Evolutionary conservation across 2,329 filamentous ascomycete genomes (phyloP).

Genomic region (Cryphonectria naterciae): DNA sequence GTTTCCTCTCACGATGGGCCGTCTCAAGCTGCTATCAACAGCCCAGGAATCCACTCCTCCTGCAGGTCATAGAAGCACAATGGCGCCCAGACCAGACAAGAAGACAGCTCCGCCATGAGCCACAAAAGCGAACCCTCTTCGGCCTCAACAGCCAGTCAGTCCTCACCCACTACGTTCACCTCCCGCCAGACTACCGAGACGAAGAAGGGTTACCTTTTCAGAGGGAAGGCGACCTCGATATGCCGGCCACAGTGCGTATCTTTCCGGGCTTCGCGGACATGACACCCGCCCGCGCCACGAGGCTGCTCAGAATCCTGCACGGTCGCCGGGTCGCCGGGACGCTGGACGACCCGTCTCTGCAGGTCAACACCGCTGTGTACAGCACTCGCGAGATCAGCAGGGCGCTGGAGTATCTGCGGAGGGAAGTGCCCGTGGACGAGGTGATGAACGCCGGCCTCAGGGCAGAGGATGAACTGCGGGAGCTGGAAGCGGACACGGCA

Average conservation of each 20-base stretch:
- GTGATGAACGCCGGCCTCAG: constrained; percentile 62
- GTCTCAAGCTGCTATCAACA: neutral
- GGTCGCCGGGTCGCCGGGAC: constrained; percentile 67
- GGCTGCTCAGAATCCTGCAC: constrained; percentile 61
- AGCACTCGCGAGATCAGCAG: constrained; percentile 45
- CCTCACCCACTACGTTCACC: constrained; percentile 58
- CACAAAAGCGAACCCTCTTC: constrained; percentile 33
- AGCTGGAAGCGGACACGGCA: constrained; percentile 48
- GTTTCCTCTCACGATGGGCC: neutral
- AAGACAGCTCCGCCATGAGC: neutral
- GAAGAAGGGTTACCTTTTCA: constrained; percentile 58
- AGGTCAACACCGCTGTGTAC: constrained; percentile 52
- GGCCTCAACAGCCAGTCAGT: constrained; percentile 35
- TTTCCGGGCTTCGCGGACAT: constrained; percentile 54
- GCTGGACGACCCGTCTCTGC: constrained; percentile 60
- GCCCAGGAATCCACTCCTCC: neutral
- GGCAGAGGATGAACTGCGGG: constrained; percentile 64
- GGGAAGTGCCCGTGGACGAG: constrained; percentile 61
- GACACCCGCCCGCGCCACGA: constrained; percentile 54
- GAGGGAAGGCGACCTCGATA: constrained; percentile 48
- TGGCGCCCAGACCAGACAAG: constrained; percentile 5
- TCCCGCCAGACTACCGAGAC: constrained; percentile 63
- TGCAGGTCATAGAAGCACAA: neutral
- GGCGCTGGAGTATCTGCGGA: constrained; percentile 60
- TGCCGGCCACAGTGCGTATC: constrained; percentile 46